Conservation (phyloP, 139 green algal genomes). For the Pleodorina starrii region DNA sequence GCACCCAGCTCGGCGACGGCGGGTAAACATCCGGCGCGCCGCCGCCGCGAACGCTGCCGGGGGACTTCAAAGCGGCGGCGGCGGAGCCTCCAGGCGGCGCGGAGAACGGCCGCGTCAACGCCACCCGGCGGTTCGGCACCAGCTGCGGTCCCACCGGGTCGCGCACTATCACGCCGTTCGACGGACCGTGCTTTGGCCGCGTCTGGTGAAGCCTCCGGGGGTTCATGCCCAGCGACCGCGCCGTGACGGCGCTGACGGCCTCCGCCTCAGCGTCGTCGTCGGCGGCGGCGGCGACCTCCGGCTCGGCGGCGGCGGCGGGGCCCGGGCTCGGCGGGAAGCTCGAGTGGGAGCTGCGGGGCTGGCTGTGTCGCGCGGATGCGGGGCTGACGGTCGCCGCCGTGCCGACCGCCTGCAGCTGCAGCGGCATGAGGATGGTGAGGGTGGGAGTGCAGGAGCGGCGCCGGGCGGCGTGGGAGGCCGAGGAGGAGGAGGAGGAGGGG, state of each 20-base stretch:
- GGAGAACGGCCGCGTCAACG: not conserved
- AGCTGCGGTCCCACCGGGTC: conserved; percentile 41
- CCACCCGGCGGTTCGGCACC: not conserved
- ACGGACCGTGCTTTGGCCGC: conserved; percentile 13
- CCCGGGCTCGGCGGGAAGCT: not conserved
- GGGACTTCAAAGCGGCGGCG: not conserved
- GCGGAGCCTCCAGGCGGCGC: not conserved
- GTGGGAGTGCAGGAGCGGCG: not conserved
- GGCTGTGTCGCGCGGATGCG: not conserved
- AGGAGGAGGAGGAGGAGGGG: too few species aligned
- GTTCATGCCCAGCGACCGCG: conserved; percentile 1
- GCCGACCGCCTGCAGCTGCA: not conserved
- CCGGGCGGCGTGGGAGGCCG: not conserved
- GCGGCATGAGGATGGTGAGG: not conserved
- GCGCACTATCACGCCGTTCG: conserved; percentile 5
- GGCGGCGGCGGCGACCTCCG: not conserved
- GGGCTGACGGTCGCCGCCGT: not conserved
- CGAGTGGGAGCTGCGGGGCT: not conserved
- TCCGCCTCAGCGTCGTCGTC: not conserved
- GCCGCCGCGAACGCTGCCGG: not conserved
- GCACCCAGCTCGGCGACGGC: not conserved
- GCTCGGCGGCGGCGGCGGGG: too few species aligned
- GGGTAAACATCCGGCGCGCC: not conserved
- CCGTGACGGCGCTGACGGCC: not conserved
- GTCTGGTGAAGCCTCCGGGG: not conserved